These are phyloP conservation scores for Metschnikowia anglica DNA, from an alignment of 805 yeast species.

Conservation along the genomic window DNA sequence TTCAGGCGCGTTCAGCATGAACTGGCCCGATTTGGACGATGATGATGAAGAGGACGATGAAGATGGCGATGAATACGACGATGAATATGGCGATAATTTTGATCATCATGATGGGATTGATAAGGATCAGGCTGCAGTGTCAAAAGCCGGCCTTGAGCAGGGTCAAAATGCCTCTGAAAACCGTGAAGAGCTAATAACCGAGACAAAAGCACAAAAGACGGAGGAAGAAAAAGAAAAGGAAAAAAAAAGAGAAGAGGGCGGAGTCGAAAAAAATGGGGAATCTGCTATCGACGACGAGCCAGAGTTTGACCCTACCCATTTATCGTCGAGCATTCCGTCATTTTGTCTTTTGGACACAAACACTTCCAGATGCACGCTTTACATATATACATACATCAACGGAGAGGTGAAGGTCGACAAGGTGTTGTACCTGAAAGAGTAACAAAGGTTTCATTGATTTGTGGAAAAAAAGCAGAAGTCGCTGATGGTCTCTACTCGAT, in stretches of 20 bases:
- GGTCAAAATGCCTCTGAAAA: not conserved
- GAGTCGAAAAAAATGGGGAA: not conserved
- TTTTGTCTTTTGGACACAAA: conserved; percentile 88
- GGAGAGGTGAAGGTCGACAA: conserved; percentile 91
- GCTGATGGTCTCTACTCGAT: too few relatives aligned
- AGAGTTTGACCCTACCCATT: conserved; percentile 16
- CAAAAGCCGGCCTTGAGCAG: not conserved
- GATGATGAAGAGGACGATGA: conserved; percentile 41
- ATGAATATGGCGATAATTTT: not conserved
- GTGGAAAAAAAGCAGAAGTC: too few relatives aligned
- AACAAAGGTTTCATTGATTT: too few relatives aligned
- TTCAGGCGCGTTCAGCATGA: conserved; percentile 79
- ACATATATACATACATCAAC: conserved; percentile 76
- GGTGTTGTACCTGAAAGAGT: conserved; percentile 46
- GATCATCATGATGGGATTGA: not conserved
- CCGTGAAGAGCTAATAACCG: not conserved
- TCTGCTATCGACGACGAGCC: not conserved
- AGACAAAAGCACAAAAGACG: too few relatives aligned
- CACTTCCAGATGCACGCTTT: conserved; percentile 72
- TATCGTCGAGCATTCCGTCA: conserved; percentile 57
- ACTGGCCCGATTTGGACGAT: conserved; percentile 57
- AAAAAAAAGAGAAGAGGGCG: not conserved
- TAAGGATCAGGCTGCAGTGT: not conserved
- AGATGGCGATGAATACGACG: conserved; percentile 27
- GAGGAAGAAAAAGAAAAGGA: too few relatives aligned